Conservation (phyloP, 2,329 filamentous ascomycete species). For the Ophiostoma novo-ulmi region DNA sequence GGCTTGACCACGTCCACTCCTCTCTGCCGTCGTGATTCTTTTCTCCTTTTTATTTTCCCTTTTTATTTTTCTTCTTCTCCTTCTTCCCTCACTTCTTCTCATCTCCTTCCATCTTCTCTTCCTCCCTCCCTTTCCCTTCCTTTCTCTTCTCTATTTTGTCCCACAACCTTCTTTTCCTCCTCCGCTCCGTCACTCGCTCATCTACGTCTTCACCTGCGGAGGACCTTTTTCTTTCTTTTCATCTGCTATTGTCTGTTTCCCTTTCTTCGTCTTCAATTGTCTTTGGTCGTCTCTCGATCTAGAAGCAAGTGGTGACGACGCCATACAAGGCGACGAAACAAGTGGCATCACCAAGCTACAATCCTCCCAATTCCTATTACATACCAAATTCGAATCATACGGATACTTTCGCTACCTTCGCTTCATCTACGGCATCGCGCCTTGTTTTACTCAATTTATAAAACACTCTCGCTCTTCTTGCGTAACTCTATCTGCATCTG, state of each 20-base stretch:
- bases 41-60: slow-evolving; percentile 22
- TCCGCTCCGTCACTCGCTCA: slow-evolving; percentile 23
- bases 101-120: slow-evolving; percentile 32
- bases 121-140: slow-evolving; percentile 26
- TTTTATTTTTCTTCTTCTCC: slow-evolving; percentile 31
- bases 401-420: slow-evolving; percentile 7
- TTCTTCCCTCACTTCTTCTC: slow-evolving; percentile 24
- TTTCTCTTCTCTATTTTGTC: neutral
- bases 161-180: slow-evolving; percentile 17
- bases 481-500: neutral
- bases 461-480: neutral
- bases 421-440: neutral
- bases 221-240: slow-evolving; percentile 4
- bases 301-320: slow-evolving; percentile 7
- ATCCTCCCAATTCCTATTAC: neutral
- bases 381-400: neutral
- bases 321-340: slow-evolving; percentile 6
- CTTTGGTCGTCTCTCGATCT: slow-evolving; percentile 6
- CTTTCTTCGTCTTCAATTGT: slow-evolving; percentile 3
- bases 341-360: neutral
- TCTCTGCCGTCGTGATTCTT: neutral
- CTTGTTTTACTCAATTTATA: neutral
- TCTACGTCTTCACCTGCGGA: slow-evolving; percentile 21
- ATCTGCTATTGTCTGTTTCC: slow-evolving; percentile 16
- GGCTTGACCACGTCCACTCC: neutral